Percentiles rank a stretch among this genome's conserved stretches.
phyloP scores from a whole-genome alignment of 179 eudicot genomes.

The Spinacia oleracea region DNA sequence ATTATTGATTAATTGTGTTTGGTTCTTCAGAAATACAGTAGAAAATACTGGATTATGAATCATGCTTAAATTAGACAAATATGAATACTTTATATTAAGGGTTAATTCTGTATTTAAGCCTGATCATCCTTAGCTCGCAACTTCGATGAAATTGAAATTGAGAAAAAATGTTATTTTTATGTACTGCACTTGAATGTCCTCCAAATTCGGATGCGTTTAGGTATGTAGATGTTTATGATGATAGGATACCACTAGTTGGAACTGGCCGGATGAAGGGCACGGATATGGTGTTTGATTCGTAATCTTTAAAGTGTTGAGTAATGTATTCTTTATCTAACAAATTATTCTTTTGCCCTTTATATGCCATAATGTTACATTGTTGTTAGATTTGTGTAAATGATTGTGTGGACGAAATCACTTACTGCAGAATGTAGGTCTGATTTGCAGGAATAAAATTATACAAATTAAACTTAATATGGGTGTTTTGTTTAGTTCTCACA shows the following conservation, averaged over 20 bases:
- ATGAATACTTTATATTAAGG: too few relatives aligned
- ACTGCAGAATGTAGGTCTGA: background rate
- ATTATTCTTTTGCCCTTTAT: background rate
- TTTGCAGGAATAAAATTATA: constrained; percentile 14
- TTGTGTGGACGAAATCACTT: constrained; percentile 10
- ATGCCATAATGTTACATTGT: constrained; percentile 6
- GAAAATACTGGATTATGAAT: too few relatives aligned
- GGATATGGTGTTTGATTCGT: constrained; percentile 65
- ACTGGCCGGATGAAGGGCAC: constrained; percentile 67
- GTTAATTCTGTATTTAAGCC: too few relatives aligned
- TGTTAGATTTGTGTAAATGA: constrained; percentile 10
- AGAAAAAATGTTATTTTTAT: too few relatives aligned
- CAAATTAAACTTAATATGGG: background rate
- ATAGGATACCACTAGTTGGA: constrained; percentile 64
- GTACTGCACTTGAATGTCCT: constrained; percentile 96
- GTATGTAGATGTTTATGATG: constrained; percentile 64
- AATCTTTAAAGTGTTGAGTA: background rate
- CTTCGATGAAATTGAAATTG: too few relatives aligned
- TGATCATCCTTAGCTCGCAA: too few relatives aligned
- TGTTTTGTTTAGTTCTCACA: too few relatives aligned
- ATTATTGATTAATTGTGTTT: too few relatives aligned
- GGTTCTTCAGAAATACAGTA: too few relatives aligned
- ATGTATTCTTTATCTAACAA: constrained; percentile 7
- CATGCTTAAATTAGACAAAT: too few relatives aligned
- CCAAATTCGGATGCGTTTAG: constrained; percentile 80